Base-by-base conservation (phyloP, 192 early-diverging fungal genomes). In the Chytriomyces sp. region DNA sequence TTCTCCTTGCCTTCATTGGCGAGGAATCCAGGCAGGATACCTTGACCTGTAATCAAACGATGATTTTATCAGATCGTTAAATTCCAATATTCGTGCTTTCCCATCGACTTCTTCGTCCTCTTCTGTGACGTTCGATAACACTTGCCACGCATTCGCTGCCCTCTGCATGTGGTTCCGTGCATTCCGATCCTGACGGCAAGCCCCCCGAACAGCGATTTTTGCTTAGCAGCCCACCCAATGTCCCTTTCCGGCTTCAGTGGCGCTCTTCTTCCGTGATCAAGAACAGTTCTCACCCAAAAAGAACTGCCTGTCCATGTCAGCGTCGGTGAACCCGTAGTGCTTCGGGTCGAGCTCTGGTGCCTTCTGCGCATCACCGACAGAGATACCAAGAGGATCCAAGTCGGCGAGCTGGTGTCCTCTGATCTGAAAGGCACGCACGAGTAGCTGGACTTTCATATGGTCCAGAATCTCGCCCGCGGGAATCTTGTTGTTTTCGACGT, bases 401-500 rank as follows among this genome's bases (percentile, higher is more conserved):
- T 93, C 91, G 71, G 97, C 97, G 71, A 96, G 85, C 65, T 93
- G 93, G 79, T 99, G 97, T 12, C 97, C 97, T 76, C 95, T 91
- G 44, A 87, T 77, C 82, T 98, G 96, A 81, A 94, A 98, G 22
- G 97, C 95, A 44, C 97, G 91, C 10, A 93, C 93, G 59, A 99
- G 76, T 32, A 99, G 88, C 86, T 99, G 96, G 39, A 99, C 92
- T 82, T 99, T 99, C 88, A 99, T 91, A 80, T 97, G 94, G 82
- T 99, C 96, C 84, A 93, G 88, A 52, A 98, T 92, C 76, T 89
- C 88, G 59, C 68, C 72, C 2, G 83, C 52, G 25, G 78, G 91
- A 71, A 82, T 82, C 68, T 62, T 92, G 86, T 74, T 80, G 62
- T 88, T 38, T 10, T 44, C 59, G 57, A 59, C 53, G 39, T 64